Conservation (phyloP, 2,329 filamentous ascomycete genomes). For the Chalara sp. region DNA sequence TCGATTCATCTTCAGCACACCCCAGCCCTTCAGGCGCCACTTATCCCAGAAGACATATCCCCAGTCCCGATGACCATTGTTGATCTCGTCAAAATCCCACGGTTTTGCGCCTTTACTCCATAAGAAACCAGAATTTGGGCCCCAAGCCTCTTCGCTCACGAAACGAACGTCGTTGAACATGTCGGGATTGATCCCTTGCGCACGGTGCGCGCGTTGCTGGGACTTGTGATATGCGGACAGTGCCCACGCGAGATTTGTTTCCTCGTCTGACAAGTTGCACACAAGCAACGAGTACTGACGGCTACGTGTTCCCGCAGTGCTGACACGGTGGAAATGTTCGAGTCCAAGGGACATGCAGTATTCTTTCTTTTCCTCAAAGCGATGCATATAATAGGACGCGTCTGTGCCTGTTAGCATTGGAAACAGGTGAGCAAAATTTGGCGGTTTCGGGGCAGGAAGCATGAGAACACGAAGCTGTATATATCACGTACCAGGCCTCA, state of each 20-base stretch:
- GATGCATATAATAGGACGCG: too few species aligned
- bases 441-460: too few species aligned
- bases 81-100: background rate
- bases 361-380: background rate
- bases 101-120: background rate
- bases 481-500: background rate
- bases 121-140: background rate
- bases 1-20: background rate
- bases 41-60: background rate
- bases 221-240: background rate
- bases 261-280: background rate
- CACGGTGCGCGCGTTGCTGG: background rate
- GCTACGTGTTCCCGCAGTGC: background rate
- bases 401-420: too few species aligned
- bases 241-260: background rate
- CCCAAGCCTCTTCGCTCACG: background rate
- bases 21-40: background rate
- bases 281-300: background rate
- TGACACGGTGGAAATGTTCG: background rate
- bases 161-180: background rate
- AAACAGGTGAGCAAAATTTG: too few species aligned
- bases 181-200: background rate
- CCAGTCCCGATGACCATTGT: background rate
- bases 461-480: background rate
- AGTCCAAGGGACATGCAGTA: background rate